Percentiles rank a stretch among this genome's conserved stretches.
phyloP scores from a whole-genome alignment of 176 grass and related monocot species.

The bread wheat (Triticum aestivum) region DNA sequence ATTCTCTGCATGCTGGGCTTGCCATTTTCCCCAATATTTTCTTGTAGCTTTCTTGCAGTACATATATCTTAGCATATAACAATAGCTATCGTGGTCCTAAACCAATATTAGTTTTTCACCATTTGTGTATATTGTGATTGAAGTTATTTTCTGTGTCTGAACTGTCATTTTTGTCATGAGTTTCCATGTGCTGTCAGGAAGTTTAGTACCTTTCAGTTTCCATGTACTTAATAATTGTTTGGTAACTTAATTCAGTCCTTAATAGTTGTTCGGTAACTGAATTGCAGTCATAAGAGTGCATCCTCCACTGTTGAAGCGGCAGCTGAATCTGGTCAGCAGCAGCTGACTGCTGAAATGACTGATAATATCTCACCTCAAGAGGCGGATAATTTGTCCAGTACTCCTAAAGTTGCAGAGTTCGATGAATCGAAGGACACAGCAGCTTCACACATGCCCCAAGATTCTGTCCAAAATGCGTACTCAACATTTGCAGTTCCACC shows the following conservation, averaged over 20 bases:
- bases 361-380: slow-evolving; percentile 36
- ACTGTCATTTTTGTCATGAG: slow-evolving; percentile 5
- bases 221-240: slow-evolving; percentile 32
- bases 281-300: slow-evolving; percentile 45
- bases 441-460: slow-evolving; percentile 28
- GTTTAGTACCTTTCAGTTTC: slow-evolving; percentile 19
- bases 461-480: slow-evolving; percentile 40
- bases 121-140: not conserved
- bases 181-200: not conserved
- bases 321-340: slow-evolving; percentile 19
- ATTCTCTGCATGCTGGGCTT: not conserved
- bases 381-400: slow-evolving; percentile 20
- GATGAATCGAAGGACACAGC: slow-evolving; percentile 43
- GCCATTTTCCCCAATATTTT: not conserved
- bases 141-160: not conserved
- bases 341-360: slow-evolving; percentile 27
- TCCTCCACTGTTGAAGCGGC: slow-evolving; percentile 32
- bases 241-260: slow-evolving; percentile 47
- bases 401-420: slow-evolving; percentile 16
- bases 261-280: slow-evolving; percentile 35
- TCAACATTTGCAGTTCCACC: slow-evolving; percentile 43
- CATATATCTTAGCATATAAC: not conserved
- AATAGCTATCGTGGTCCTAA: not conserved
- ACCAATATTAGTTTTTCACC: not conserved
- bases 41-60: not conserved